phyloP scores from a whole-genome alignment of 129 eudicot genomes.

The Tagetes patula region DNA sequence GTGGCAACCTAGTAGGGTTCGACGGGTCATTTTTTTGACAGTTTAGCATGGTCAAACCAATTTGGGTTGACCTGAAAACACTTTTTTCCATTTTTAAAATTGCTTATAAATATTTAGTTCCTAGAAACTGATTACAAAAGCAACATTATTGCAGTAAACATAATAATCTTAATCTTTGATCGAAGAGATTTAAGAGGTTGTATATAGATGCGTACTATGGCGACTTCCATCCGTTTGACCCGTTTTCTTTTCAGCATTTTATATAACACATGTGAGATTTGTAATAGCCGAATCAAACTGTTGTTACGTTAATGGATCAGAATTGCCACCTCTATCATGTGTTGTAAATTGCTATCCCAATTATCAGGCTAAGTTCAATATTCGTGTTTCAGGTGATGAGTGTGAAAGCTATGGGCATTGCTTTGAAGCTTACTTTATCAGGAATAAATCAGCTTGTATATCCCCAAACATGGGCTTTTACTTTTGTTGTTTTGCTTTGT shows the following conservation, averaged over 20 bases:
- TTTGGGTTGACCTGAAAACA: neutral
- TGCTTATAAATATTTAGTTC: neutral
- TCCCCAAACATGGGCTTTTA: conserved; percentile 95
- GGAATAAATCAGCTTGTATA: conserved; percentile 85
- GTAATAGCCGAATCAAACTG: neutral
- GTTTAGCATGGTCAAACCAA: neutral
- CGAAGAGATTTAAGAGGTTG: neutral
- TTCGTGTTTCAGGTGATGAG: conserved; percentile 82
- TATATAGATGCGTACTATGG: neutral
- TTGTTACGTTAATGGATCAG: neutral
- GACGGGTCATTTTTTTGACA: neutral
- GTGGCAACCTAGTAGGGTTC: conserved; percentile 6
- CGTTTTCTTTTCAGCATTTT: neutral
- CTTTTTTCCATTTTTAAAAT: neutral
- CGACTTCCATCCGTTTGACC: neutral
- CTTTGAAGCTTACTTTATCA: conserved; percentile 85
- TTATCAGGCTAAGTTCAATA: neutral
- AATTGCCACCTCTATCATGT: neutral
- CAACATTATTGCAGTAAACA: neutral
- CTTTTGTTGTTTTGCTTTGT: conserved; percentile 57
- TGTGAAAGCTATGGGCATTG: conserved; percentile 95
- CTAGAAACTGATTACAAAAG: neutral
- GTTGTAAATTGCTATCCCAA: neutral
- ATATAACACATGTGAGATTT: conserved; percentile 1
- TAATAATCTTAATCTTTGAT: neutral